Base-by-base conservation (phyloP, 306 rosid genomes). In the Trichosanthes cucumerina region DNA sequence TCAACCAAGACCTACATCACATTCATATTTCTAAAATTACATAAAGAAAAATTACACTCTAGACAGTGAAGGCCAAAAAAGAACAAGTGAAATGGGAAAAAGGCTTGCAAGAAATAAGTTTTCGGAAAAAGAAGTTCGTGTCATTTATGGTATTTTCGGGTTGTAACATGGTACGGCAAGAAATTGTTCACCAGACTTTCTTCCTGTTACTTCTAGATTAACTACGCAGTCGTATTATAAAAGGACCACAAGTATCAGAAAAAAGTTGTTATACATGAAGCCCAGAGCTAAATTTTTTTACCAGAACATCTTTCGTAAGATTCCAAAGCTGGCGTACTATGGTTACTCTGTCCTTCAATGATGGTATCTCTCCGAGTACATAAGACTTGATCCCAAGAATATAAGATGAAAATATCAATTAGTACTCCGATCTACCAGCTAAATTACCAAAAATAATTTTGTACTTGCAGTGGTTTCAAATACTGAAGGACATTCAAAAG, bases 291-390 rank as follows among this genome's bases (percentile, higher is more conserved):
- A 78, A 83, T 79, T 49, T 79, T 36, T 49, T 70, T 95, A 92
- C 99, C 97, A 92, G 89, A 80, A 91, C 92, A 88, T 91, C 98
- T 79, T 0, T 78, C 5, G 99, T 91, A 70, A 92, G 93, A 86
- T 86, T 88, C 99, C 97, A 95, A 71, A 95, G 99, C 84, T 92
- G 97, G 79, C 99, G 97, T 79, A 92, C 91, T 54, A 85, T 69
- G 79, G 97, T 95, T 78, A 95, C 88, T 41, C 96, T 89, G 85
- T 95, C 99, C 88, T 91, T 83, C 77, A 87, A 77, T 18, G 96
- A 95, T 11, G 97, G 97, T 65, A 95, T 95, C 89, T 95, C 97
- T 80, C 99, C 99, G 44, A 92, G 93, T 34, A 92, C 97, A 83
- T 95, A 95, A 21, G 99, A 95, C 99, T 95, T 87, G 83, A 58